A percentile compares a stretch with the other conserved stretches of the same genome.
These are phyloP conservation scores for Vigna angularis DNA, from an alignment of 306 rosid genomes.

Conservation along the genomic window DNA sequence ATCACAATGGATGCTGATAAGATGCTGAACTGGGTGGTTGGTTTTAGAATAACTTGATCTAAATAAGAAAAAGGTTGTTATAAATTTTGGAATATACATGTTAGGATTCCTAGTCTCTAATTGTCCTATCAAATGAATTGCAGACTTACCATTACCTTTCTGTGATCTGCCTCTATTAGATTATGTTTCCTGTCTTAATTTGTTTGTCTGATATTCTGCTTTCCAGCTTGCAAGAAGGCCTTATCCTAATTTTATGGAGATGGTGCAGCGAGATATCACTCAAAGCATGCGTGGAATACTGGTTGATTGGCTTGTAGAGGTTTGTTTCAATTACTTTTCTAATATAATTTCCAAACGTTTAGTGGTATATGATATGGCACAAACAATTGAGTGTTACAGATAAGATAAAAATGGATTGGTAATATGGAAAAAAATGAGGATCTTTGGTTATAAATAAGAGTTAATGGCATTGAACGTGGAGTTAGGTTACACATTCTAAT, in stretches of 20 bases:
- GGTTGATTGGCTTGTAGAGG: constrained; percentile 99
- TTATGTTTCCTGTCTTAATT: constrained; percentile 11
- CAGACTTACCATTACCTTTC: constrained; percentile 21
- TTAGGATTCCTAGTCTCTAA: neutral
- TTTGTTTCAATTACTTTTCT: constrained; percentile 50
- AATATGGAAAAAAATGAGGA: neutral
- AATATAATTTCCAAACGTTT: neutral
- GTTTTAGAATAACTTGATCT: neutral
- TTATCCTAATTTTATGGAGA: constrained; percentile 68
- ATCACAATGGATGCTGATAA: neutral
- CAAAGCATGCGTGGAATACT: constrained; percentile 88
- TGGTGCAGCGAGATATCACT: constrained; percentile 76
- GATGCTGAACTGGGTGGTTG: constrained; percentile 2
- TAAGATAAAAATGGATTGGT: neutral
- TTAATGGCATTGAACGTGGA: neutral
- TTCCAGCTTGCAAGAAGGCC: constrained; percentile 83
- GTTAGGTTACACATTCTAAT: neutral
- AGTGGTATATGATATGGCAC: neutral
- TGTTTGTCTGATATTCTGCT: constrained; percentile 30
- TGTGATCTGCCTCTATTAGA: constrained; percentile 37
- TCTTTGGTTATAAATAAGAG: neutral
- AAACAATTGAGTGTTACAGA: neutral
- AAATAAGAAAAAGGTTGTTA: neutral
- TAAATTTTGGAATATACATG: constrained; percentile 1
- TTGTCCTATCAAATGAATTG: neutral